A percentile compares a stretch with the other conserved stretches of the same genome.
Evolutionary conservation across 306 rosid genomes (phyloP).

Genomic region (Corylus avellana): DNA sequence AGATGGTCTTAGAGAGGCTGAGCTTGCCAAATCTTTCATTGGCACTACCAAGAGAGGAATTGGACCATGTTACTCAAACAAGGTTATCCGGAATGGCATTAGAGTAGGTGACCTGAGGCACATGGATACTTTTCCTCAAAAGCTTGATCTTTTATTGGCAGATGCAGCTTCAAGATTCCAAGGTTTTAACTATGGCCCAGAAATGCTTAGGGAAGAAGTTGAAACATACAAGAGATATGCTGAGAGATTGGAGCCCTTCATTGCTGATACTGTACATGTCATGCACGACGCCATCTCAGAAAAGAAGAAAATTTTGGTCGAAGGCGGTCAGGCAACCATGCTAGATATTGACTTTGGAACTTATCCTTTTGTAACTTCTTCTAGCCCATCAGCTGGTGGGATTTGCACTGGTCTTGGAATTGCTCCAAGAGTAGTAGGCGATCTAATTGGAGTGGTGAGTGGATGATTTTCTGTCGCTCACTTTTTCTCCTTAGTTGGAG

Average conservation of each 20-base stretch:
- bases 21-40: conserved; percentile 87
- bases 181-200: conserved; percentile 68
- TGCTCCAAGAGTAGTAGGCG: conserved; percentile 90
- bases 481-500: neutral
- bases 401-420: conserved; percentile 97
- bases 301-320: conserved; percentile 85
- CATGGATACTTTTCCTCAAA: conserved; percentile 87
- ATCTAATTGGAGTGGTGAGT: conserved; percentile 93
- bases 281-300: conserved; percentile 74
- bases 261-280: conserved; percentile 83
- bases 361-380: conserved; percentile 93
- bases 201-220: conserved; percentile 76
- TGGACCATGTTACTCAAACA: conserved; percentile 94
- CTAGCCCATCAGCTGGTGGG: conserved; percentile 99
- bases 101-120: conserved; percentile 85
- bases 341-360: conserved; percentile 97
- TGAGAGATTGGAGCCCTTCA: conserved; percentile 87
- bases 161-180: conserved; percentile 81
- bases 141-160: conserved; percentile 71
- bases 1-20: conserved; percentile 91
- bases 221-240: conserved; percentile 89
- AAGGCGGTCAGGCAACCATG: conserved; percentile 99
- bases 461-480: conserved; percentile 9
- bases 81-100: conserved; percentile 85
- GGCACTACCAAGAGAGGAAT: conserved; percentile 99